phyloP scores from a whole-genome alignment of 805 yeast species.

The Saccharomycopsis selenospora region DNA sequence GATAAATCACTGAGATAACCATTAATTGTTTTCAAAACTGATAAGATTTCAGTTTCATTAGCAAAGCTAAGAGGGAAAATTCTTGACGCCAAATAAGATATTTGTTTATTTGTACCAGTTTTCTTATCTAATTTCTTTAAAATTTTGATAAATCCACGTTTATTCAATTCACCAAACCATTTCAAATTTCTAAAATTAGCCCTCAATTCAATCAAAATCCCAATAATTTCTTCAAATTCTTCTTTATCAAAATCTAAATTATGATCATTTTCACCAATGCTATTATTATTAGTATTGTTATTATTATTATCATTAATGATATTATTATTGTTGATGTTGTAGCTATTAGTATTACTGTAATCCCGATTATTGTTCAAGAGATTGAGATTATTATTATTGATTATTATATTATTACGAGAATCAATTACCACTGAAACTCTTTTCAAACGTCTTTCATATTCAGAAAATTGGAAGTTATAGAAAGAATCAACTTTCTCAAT shows the following conservation, averaged over 20 bases:
- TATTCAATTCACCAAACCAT: slow-evolving; percentile 92
- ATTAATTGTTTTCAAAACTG: slow-evolving; percentile 46
- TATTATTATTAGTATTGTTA: slow-evolving; percentile 9
- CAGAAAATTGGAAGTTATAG: slow-evolving; percentile 63
- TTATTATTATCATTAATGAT: neutral
- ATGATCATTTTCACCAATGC: neutral
- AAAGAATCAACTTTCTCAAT: slow-evolving; percentile 76
- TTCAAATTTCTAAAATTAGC: slow-evolving; percentile 72
- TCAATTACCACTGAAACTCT: slow-evolving; percentile 35
- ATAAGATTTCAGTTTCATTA: slow-evolving; percentile 53
- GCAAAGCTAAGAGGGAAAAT: slow-evolving; percentile 73
- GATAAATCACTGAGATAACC: slow-evolving; percentile 46
- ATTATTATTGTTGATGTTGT: slow-evolving; percentile 28
- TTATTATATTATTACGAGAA: slow-evolving; percentile 8
- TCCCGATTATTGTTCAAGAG: slow-evolving; percentile 26
- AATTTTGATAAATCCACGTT: slow-evolving; percentile 82
- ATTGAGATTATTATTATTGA: neutral
- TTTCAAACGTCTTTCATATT: slow-evolving; percentile 63
- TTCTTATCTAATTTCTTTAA: slow-evolving; percentile 88
- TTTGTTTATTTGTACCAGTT: slow-evolving; percentile 51
- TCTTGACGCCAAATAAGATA: slow-evolving; percentile 54
- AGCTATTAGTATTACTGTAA: slow-evolving; percentile 36
- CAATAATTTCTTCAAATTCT: slow-evolving; percentile 50
- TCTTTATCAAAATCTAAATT: slow-evolving; percentile 39
- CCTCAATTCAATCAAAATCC: slow-evolving; percentile 68